Percentiles rank a stretch among this genome's conserved stretches.
Evolutionary conservation across 495 filamentous ascomycete genomes (phyloP).

Genomic region (Tuber magnatum): DNA sequence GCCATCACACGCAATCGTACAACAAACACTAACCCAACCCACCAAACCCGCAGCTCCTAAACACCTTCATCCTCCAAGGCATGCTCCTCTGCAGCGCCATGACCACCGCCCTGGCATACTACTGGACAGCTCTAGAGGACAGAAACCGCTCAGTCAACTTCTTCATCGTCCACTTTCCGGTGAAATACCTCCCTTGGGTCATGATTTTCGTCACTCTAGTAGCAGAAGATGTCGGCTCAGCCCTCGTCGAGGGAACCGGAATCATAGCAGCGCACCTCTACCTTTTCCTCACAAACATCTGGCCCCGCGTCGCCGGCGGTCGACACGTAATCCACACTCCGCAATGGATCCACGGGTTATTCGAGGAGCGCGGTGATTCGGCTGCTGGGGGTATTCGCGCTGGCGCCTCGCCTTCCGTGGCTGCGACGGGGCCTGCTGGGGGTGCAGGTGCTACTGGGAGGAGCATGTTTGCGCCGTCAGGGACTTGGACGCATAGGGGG

Average conservation of each 20-base stretch:
- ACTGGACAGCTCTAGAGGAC: conserved; percentile 35
- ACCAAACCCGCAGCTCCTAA: conserved; percentile 23
- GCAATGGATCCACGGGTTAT: conserved; percentile 30
- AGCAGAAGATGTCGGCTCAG: conserved; percentile 22
- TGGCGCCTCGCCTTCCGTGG: conserved; percentile 23
- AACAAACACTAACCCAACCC: conserved; percentile 12
- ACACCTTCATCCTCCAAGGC: conserved; percentile 29
- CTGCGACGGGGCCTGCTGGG: conserved; percentile 21
- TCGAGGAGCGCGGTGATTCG: conserved; percentile 22
- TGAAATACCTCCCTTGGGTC: conserved; percentile 38
- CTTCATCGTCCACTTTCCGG: conserved; percentile 38
- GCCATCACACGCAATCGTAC: not conserved
- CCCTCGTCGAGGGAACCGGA: conserved; percentile 36
- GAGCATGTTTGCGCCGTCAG: conserved; percentile 26
- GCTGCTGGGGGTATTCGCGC: conserved; percentile 15
- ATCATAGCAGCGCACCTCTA: conserved; percentile 37
- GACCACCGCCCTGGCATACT: conserved; percentile 37
- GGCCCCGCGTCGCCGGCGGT: conserved; percentile 35
- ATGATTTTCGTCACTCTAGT: conserved; percentile 38
- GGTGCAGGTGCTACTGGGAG: conserved; percentile 25
- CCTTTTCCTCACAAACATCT: conserved; percentile 40
- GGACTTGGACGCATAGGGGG: conserved; percentile 34
- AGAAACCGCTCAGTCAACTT: conserved; percentile 27
- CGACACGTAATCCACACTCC: conserved; percentile 30
- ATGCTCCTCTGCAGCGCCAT: conserved; percentile 35